Conservation (phyloP, 2,329 filamentous ascomycete genomes). For the Keithomyces neogunnii region DNA sequence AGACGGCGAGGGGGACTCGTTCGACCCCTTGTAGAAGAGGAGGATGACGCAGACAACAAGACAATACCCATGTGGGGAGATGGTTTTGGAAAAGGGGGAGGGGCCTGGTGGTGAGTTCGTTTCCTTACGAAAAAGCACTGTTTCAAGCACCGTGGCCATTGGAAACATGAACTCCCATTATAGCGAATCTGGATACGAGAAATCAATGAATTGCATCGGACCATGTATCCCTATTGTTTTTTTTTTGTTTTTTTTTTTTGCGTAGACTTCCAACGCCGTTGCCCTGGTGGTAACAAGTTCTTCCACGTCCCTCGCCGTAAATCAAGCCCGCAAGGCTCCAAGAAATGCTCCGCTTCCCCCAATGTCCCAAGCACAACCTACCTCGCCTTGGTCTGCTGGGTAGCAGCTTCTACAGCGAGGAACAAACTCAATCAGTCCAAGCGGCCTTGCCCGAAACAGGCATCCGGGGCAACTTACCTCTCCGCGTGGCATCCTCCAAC, state of each 20-base stretch:
- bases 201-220: not conserved
- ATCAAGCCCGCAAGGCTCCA: not conserved
- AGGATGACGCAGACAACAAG: slow-evolving; percentile 21
- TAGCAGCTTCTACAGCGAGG: slow-evolving; percentile 40
- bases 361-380: slow-evolving; percentile 17
- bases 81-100: slow-evolving; percentile 28
- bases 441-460: too few relatives aligned
- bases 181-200: not conserved
- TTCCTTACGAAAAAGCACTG: not conserved
- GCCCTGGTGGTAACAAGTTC: not conserved
- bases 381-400: slow-evolving; percentile 49
- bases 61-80: slow-evolving; percentile 29
- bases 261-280: slow-evolving; percentile 3
- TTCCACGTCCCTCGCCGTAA: not conserved
- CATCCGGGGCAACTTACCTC: slow-evolving; percentile 46
- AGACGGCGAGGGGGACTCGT: slow-evolving; percentile 47
- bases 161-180: not conserved
- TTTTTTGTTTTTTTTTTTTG: not conserved
- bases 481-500: slow-evolving; percentile 82
- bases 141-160: not conserved
- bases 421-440: not conserved
- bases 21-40: slow-evolving; percentile 31
- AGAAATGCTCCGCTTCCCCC: not conserved
- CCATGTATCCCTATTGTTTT: too few relatives aligned
- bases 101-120: slow-evolving; percentile 27